Evolutionary conservation across 192 early-diverging fungal species (phyloP).

Genomic region (Backusella mclennaniae): DNA sequence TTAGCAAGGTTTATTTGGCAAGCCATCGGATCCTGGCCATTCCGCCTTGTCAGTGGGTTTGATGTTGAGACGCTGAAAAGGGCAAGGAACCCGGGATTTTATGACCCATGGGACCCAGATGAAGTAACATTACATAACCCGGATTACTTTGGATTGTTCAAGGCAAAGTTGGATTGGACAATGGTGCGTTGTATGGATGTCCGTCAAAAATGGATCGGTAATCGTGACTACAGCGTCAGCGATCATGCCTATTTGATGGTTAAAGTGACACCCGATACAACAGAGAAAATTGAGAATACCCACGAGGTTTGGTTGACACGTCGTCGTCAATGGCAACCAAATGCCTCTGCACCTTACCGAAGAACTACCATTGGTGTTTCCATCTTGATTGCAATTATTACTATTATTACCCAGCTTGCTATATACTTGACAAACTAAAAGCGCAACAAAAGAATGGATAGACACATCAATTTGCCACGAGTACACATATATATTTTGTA

Average conservation of each 20-base stretch:
- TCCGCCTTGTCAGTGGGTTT: slow-evolving; percentile 35
- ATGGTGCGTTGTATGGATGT: slow-evolving; percentile 58
- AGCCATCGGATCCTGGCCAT: background rate
- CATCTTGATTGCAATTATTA: background rate
- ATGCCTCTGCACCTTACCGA: slow-evolving; percentile 4
- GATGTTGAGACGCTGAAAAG: slow-evolving; percentile 37
- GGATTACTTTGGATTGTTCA: slow-evolving; percentile 59
- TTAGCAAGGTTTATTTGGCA: slow-evolving; percentile 4
- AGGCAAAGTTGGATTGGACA: slow-evolving; percentile 75
- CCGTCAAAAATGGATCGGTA: slow-evolving; percentile 52
- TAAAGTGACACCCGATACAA: slow-evolving; percentile 31
- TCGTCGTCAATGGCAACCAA: slow-evolving; percentile 12
- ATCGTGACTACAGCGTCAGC: slow-evolving; percentile 59
- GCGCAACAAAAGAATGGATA: background rate
- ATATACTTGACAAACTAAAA: background rate
- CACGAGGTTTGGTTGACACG: background rate
- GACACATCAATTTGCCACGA: background rate
- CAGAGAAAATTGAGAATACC: slow-evolving; percentile 1
- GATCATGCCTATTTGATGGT: slow-evolving; percentile 75
- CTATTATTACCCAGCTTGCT: background rate
- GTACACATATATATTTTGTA: background rate
- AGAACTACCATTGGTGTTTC: slow-evolving; percentile 2
- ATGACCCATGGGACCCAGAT: slow-evolving; percentile 62
- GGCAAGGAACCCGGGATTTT: slow-evolving; percentile 74
- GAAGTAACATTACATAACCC: slow-evolving; percentile 68